Evolutionary conservation across 176 grass and related monocot genomes (phyloP), one percentile per base, ranked within the genome.

Genomic region (Carex kokanica): DNA sequence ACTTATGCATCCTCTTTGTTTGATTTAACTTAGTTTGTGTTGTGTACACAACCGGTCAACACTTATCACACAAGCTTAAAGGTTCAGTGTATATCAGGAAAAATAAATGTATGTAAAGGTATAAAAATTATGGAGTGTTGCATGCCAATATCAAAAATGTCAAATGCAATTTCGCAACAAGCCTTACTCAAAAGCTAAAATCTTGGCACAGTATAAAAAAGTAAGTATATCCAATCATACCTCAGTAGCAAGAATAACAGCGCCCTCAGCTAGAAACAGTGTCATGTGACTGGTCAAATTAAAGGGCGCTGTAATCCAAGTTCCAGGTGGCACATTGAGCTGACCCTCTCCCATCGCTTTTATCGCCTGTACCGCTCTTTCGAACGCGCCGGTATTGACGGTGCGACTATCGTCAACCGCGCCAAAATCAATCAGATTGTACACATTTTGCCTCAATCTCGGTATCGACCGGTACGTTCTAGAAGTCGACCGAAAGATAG

Each of bases 271-370:
- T 53, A 98, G 89, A 70, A 98, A 98, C 23, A 95, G 80, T 21
- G 91, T 98, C 93, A 98, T 95, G 64, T 95, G 93, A 41, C 89
- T 95, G 11, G 96, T 98, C 17, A 98, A 83, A 89, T 95, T 98
- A 87, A 98, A 98, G 21, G 96, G 93, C 18, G 91, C 92, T 6
- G 96, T 98, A 25, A 95, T 83, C 95, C 96, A 98, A 2, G 78
- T 63, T 12, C 96, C 93, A 0, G 84, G 89, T 3, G 89, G 91
- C 55, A 98, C 93, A 83, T 91, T 94, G 80, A 98, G 93, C 84
- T 98, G 91, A 20, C 89, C 96, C 0, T 86, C 96, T 31, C 96
- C 96, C 20, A 79, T 84, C 27, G 81, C 78, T 16, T 84, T 60
- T 23, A 98, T 81, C 86, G 87, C 85, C 75, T 83, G 70, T 2